These are phyloP conservation scores for Tetragonia tetragonoides DNA, from an alignment of 148 eudicot genomes.

Conservation along the genomic window DNA sequence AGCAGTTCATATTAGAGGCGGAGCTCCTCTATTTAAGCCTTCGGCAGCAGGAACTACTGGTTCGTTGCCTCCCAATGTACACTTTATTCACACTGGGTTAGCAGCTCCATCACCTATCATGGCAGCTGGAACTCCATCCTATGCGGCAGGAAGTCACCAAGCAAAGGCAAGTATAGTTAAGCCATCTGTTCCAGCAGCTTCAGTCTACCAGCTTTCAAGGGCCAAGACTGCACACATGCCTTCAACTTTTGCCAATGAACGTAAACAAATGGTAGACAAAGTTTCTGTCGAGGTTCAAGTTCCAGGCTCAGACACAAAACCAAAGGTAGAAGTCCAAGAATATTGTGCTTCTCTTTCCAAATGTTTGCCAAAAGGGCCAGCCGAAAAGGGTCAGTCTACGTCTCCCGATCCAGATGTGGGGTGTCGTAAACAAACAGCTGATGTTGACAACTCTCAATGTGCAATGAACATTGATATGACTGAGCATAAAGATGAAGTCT, in stretches of 20 bases:
- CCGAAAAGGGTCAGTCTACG: conserved; percentile 22
- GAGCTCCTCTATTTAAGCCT: conserved; percentile 36
- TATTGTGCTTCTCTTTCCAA: not conserved
- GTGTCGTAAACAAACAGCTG: conserved; percentile 12
- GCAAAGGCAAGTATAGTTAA: conserved; percentile 33
- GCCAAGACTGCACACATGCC: conserved; percentile 11
- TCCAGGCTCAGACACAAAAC: conserved; percentile 22
- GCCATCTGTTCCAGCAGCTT: conserved; percentile 14
- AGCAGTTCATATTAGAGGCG: conserved; percentile 51
- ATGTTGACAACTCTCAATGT: conserved; percentile 18
- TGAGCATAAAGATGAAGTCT: conserved; percentile 8
- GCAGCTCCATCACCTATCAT: conserved; percentile 29
- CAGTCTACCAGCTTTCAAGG: conserved; percentile 16
- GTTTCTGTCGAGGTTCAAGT: not conserved
- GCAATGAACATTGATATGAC: conserved; percentile 1
- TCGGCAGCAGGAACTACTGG: conserved; percentile 28
- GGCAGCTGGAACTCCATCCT: no score
- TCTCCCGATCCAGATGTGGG: conserved; percentile 18
- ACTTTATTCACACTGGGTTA: conserved; percentile 51
- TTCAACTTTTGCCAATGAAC: conserved; percentile 17
- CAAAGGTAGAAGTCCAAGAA: conserved; percentile 15
- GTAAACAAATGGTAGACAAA: conserved; percentile 8
- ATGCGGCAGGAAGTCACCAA: conserved; percentile 5
- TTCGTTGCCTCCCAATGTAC: conserved; percentile 62
- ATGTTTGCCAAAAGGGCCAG: no score